Conservation (phyloP, 306 rosid genomes). For the Vigna hirtella region DNA sequence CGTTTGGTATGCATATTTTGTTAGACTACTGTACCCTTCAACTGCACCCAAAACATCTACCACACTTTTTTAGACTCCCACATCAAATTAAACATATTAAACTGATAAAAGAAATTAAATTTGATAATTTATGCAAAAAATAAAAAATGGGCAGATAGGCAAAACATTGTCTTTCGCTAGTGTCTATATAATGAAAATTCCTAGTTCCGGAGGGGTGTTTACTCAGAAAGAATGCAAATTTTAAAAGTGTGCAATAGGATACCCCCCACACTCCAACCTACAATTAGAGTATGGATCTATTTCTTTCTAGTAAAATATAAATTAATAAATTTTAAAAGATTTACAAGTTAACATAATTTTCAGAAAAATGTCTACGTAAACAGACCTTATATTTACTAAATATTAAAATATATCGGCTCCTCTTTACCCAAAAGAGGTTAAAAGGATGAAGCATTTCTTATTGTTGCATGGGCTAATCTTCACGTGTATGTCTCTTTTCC, state of each 20-base stretch:
- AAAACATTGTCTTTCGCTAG: not conserved
- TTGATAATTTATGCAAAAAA: not conserved
- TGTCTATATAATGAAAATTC: constrained; percentile 19
- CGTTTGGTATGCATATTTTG: not conserved
- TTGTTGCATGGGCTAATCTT: not conserved
- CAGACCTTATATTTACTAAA: not conserved
- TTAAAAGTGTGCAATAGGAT: not conserved
- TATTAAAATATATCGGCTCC: not conserved
- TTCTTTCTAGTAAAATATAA: not conserved
- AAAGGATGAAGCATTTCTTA: not conserved
- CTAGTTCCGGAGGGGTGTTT: not conserved
- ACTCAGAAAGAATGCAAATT: not conserved
- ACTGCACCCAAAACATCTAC: not conserved
- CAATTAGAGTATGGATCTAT: not conserved
- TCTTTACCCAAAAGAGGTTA: not conserved
- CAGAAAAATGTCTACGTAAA: not conserved
- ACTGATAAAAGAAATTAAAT: not conserved
- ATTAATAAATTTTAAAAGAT: not conserved
- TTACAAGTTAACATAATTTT: no score
- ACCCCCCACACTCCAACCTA: not conserved
- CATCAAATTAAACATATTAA: not conserved
- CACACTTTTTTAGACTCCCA: not conserved
- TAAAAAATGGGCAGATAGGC: not conserved
- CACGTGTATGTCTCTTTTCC: not conserved
- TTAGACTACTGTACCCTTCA: not conserved